phyloP scores from a whole-genome alignment of 139 green algal species.

The Astrephomene gubernaculifera region DNA sequence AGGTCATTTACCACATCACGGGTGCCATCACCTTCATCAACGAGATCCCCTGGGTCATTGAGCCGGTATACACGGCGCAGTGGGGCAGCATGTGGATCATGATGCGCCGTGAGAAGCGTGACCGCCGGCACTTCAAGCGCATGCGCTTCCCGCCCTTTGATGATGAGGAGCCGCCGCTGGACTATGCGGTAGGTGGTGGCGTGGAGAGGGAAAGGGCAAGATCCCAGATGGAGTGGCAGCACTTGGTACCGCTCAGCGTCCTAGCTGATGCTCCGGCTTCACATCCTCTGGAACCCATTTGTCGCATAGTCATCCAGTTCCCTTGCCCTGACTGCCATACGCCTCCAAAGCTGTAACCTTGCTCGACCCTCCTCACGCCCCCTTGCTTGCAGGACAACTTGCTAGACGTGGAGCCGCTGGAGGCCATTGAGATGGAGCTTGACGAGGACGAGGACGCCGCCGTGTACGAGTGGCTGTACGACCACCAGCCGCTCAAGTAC shows the following conservation, averaged over 20 bases:
- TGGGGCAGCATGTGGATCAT: constrained; percentile 99
- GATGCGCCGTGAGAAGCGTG: constrained; percentile 99
- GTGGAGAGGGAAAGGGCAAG: neutral
- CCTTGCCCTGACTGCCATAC: too few species aligned
- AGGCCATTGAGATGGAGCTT: constrained; percentile 98
- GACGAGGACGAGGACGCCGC: constrained; percentile 91
- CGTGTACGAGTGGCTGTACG: constrained; percentile 95
- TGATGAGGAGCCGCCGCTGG: constrained; percentile 98
- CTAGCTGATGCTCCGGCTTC: too few species aligned
- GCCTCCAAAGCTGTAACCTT: too few species aligned
- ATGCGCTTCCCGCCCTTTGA: constrained; percentile 99
- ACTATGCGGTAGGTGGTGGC: constrained; percentile 91
- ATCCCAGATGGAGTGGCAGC: too few species aligned
- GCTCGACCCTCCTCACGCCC: too few species aligned
- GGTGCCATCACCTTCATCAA: constrained; percentile 99
- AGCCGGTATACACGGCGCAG: constrained; percentile 97
- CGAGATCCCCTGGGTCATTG: constrained; percentile 97
- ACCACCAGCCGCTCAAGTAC: constrained; percentile 93
- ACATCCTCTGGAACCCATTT: too few species aligned
- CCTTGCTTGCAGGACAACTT: constrained; percentile 70
- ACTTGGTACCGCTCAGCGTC: too few species aligned
- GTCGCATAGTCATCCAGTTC: too few species aligned
- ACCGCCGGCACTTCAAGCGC: constrained; percentile 99
- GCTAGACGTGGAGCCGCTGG: constrained; percentile 90
- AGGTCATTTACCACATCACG: constrained; percentile 99